Percentiles rank a stretch among this genome's conserved stretches.
Evolutionary conservation across 1,284 basidiomycete species (phyloP).

Genomic region (Pterulicium gracile): DNA sequence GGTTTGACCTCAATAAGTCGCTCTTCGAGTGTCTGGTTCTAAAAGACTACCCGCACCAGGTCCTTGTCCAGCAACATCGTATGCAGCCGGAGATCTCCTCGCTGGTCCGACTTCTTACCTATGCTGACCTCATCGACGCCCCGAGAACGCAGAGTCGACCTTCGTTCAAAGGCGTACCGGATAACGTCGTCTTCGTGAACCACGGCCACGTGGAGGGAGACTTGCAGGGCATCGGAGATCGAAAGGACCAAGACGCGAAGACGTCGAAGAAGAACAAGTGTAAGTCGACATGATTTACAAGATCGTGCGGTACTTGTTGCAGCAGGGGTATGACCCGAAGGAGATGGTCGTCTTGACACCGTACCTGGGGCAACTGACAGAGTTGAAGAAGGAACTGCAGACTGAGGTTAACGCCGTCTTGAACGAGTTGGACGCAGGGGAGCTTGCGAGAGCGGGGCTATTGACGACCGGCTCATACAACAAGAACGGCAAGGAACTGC

Average conservation of each 20-base stretch:
- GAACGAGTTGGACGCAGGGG: constrained; percentile 49
- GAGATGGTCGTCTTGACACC: constrained; percentile 54
- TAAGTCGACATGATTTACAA: constrained; percentile 55
- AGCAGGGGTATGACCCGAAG: constrained; percentile 53
- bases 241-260: constrained; percentile 30
- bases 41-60: constrained; percentile 47
- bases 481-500: constrained; percentile 25
- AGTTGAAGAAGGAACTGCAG: constrained; percentile 32
- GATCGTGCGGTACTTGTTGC: constrained; percentile 50
- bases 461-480: constrained; percentile 23
- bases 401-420: constrained; percentile 45
- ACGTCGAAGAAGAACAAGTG: constrained; percentile 50
- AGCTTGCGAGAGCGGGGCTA: constrained; percentile 45
- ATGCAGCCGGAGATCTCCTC: constrained; percentile 62
- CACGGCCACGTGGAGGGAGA: constrained; percentile 49
- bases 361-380: constrained; percentile 53
- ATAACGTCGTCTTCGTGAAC: constrained; percentile 50
- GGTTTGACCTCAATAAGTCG: constrained; percentile 51
- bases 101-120: constrained; percentile 47
- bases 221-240: constrained; percentile 26
- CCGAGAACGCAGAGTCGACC: constrained; percentile 34
- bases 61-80: constrained; percentile 47
- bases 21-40: constrained; percentile 59
- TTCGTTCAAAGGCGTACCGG: constrained; percentile 38
- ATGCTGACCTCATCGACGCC: constrained; percentile 50